A percentile compares a stretch with the other conserved stretches of the same genome.
Evolutionary conservation across 495 filamentous ascomycete genomes (phyloP).

Genomic region (Podospora australis): DNA sequence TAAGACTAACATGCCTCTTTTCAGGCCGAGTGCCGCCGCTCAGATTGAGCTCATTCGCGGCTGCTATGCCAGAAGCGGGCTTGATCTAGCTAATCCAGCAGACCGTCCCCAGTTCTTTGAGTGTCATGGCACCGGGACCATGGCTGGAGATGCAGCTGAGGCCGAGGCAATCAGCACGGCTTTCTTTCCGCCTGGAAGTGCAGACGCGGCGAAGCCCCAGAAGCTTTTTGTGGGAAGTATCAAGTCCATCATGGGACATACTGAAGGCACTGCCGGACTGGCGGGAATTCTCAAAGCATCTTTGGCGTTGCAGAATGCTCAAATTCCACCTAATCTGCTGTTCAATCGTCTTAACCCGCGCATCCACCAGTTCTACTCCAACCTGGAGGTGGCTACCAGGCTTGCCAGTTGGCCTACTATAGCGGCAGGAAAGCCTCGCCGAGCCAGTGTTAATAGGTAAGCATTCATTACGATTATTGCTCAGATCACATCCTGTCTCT

Average conservation of each 20-base stretch:
- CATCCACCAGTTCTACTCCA: slow-evolving; percentile 10
- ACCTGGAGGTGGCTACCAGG: slow-evolving; percentile 3
- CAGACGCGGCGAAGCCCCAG: slow-evolving; percentile 14
- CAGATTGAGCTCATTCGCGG: slow-evolving; percentile 45
- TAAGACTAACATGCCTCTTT: no score
- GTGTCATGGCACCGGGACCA: slow-evolving; percentile 27
- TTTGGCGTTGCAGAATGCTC: slow-evolving; percentile 39
- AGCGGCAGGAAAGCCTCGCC: neutral
- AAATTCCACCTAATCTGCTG: slow-evolving; percentile 35
- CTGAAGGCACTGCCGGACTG: slow-evolving; percentile 46
- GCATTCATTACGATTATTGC: no score
- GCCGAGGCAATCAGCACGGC: slow-evolving; percentile 39
- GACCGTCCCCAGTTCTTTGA: slow-evolving; percentile 35
- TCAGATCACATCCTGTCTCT: no score
- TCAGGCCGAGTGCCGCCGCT: slow-evolving; percentile 40
- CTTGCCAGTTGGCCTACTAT: neutral
- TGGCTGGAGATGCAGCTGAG: slow-evolving; percentile 7
- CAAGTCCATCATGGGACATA: slow-evolving; percentile 51
- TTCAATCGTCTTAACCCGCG: slow-evolving; percentile 44
- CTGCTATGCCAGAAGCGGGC: slow-evolving; percentile 38
- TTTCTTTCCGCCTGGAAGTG: slow-evolving; percentile 16
- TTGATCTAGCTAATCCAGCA: slow-evolving; percentile 34
- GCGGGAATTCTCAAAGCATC: slow-evolving; percentile 48
- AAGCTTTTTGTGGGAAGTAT: slow-evolving; percentile 46
- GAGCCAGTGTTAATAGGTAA: slow-evolving; percentile 11